phyloP scores from a whole-genome alignment of 768 basidiomycete genomes.

The Suillus sp. region DNA sequence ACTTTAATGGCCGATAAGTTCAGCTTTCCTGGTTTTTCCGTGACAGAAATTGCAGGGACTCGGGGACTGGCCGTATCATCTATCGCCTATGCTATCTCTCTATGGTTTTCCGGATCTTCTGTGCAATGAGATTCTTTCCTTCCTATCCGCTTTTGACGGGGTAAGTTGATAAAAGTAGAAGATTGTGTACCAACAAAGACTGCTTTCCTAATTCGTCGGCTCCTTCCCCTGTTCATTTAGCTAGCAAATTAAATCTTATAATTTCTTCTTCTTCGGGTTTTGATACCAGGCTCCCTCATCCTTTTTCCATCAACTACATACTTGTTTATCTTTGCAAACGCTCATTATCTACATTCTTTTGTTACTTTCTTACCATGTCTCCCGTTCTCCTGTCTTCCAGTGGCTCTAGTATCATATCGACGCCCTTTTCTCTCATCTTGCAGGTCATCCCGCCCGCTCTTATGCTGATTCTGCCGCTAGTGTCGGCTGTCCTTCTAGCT shows the following conservation, averaged over 20 bases:
- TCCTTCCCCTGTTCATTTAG: conserved; percentile 8
- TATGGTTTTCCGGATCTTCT: no score
- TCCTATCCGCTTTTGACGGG: neutral
- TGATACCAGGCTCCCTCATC: neutral
- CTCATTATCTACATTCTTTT: conserved; percentile 9
- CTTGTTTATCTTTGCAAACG: neutral
- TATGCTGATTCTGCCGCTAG: conserved; percentile 26
- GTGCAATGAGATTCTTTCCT: neutral
- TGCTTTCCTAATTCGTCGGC: neutral
- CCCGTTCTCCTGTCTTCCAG: neutral
- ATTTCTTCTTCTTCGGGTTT: neutral
- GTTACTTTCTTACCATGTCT: neutral
- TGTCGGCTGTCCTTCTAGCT: conserved; percentile 20
- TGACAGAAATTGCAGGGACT: neutral
- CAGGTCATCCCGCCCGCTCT: conserved; percentile 26
- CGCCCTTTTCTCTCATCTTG: neutral
- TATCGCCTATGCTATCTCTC: neutral
- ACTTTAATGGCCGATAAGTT: neutral
- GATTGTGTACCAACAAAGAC: neutral
- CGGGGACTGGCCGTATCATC: neutral
- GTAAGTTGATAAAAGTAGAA: neutral
- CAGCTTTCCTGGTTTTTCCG: neutral
- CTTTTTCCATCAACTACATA: neutral
- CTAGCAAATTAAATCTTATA: conserved; percentile 10
- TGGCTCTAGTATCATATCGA: neutral